Percentiles rank a stretch among this genome's conserved stretches.
These are phyloP conservation scores for Aspergillus sclerotiicarbonarius DNA, from an alignment of 495 filamentous ascomycete genomes.

Conservation along the genomic window DNA sequence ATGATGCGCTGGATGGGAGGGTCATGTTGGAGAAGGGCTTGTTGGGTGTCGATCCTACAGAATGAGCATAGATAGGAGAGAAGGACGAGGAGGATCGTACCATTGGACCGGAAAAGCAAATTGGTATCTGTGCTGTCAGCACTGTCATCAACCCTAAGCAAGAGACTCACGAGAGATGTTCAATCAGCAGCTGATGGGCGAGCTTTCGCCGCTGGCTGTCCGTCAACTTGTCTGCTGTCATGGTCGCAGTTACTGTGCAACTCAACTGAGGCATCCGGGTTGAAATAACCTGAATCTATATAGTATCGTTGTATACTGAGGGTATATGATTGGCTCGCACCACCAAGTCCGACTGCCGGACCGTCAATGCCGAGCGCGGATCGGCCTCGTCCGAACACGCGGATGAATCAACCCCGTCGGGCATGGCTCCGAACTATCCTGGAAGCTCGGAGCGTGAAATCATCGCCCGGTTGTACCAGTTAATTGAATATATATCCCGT, in stretches of 20 bases:
- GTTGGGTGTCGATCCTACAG: conserved; percentile 80
- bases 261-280: too few relatives aligned
- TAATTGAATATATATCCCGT: too few relatives aligned
- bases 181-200: background rate
- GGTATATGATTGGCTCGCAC: too few relatives aligned
- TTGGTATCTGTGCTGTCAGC: conserved; percentile 50
- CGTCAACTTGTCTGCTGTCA: background rate
- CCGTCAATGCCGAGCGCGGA: too few relatives aligned
- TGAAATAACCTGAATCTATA: too few relatives aligned
- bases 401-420: too few relatives aligned
- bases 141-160: background rate
- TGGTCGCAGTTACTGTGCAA: background rate
- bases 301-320: too few relatives aligned
- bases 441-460: too few relatives aligned
- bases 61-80: background rate
- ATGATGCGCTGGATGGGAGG: conserved; percentile 84
- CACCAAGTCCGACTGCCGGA: too few relatives aligned
- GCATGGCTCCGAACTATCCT: too few relatives aligned
- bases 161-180: background rate
- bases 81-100: conserved; percentile 15
- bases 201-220: background rate
- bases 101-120: conserved; percentile 97
- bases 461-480: too few relatives aligned
- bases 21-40: conserved; percentile 93
- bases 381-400: too few relatives aligned